A percentile compares a stretch with the other conserved stretches of the same genome.
phyloP scores from a whole-genome alignment of 768 basidiomycete genomes.

The Psilocybe azurescens region DNA sequence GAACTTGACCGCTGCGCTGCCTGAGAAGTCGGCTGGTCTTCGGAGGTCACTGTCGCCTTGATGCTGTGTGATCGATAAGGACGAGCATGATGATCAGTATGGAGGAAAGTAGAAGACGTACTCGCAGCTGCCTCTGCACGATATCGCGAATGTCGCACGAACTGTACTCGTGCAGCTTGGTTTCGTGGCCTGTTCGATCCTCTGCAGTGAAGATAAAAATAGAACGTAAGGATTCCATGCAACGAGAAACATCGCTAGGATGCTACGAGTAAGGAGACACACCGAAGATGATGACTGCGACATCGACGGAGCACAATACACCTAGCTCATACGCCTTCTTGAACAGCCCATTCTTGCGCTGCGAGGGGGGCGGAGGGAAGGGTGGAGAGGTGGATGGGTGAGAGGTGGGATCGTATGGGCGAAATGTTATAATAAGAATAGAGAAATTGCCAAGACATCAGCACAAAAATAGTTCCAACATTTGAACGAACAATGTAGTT shows the following conservation, averaged over 20 bases:
- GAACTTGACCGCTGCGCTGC: conserved; percentile 27
- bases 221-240: conserved; percentile 14
- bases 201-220: conserved; percentile 42
- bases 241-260: too few species aligned
- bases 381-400: conserved; percentile 6
- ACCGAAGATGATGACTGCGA: conserved; percentile 80
- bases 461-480: conserved; percentile 28
- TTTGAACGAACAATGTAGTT: background rate
- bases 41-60: conserved; percentile 42
- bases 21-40: conserved; percentile 40
- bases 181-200: conserved; percentile 66
- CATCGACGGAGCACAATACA: conserved; percentile 78
- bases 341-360: conserved; percentile 81
- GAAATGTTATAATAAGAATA: conserved; percentile 25
- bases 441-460: conserved; percentile 30
- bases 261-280: conserved; percentile 16
- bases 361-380: conserved; percentile 3
- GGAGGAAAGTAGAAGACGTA: conserved; percentile 20
- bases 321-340: conserved; percentile 82
- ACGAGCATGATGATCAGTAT: background rate
- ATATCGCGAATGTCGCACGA: conserved; percentile 63
- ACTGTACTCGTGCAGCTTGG: conserved; percentile 77
- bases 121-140: conserved; percentile 61
- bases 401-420: background rate
- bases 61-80: conserved; percentile 30